Percentiles rank a stretch among this genome's conserved stretches.
Conservation (phyloP, 2,329 filamentous ascomycete genomes). For the Neocatenulostroma microsporum region DNA sequence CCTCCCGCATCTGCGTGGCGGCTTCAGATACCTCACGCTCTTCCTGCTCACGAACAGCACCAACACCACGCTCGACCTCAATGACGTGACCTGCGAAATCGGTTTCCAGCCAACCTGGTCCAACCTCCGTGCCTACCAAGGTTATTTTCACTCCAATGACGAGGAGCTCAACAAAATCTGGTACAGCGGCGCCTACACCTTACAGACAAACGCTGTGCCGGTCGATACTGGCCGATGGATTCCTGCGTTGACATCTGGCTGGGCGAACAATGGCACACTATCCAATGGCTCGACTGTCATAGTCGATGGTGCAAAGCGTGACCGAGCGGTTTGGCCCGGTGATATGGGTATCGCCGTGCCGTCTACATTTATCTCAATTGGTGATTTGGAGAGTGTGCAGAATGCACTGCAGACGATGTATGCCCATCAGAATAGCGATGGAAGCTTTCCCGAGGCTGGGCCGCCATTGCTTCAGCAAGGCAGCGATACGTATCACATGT, state of each 20-base stretch:
- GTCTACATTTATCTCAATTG: conserved; percentile 31
- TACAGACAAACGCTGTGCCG: conserved; percentile 32
- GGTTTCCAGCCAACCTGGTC: conserved; percentile 46
- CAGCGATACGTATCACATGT: conserved; percentile 47
- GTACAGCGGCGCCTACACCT: conserved; percentile 45
- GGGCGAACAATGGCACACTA: conserved; percentile 32
- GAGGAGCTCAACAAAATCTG: conserved; percentile 50
- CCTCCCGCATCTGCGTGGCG: conserved; percentile 40
- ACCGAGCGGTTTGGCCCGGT: conserved; percentile 38
- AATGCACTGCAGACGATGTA: conserved; percentile 44
- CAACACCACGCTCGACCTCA: conserved; percentile 30
- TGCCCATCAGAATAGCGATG: conserved; percentile 34
- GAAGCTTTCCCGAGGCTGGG: conserved; percentile 33
- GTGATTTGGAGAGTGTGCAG: conserved; percentile 38
- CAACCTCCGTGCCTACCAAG: conserved; percentile 31
- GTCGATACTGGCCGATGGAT: conserved; percentile 27
- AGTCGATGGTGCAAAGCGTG: conserved; percentile 34
- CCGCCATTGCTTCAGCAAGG: conserved; percentile 32
- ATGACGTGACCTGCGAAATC: conserved; percentile 37
- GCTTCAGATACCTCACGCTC: conserved; percentile 47
- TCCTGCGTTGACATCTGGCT: conserved; percentile 15
- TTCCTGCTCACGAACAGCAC: conserved; percentile 33
- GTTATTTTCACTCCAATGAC: conserved; percentile 31
- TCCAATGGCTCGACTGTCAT: conserved; percentile 29
- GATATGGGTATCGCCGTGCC: conserved; percentile 47